phyloP scores from a whole-genome alignment of 257 asterid genomes.

The Eustoma russellianum region DNA sequence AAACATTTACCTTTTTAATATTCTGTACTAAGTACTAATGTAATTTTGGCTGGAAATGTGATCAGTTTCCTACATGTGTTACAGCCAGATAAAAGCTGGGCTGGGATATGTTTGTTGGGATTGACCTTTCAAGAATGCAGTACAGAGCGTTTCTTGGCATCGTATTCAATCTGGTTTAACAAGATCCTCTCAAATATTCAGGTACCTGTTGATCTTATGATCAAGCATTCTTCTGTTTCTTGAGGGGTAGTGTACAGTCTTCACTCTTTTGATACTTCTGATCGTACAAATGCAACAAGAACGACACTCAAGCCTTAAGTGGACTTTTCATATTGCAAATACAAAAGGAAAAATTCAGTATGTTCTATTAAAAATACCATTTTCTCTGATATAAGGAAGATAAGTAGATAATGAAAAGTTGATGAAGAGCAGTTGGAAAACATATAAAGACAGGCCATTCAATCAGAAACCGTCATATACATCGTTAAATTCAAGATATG shows the following conservation, averaged over 20 bases:
- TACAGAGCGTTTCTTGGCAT: conserved; percentile 64
- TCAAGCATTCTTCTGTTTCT: background rate
- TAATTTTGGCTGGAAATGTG: conserved; percentile 7
- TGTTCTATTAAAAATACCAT: no score
- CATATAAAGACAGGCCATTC: no score
- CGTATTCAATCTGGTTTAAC: conserved; percentile 58
- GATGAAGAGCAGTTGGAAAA: no score
- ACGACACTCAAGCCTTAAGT: no score
- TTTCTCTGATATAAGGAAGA: no score
- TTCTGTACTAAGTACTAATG: no score
- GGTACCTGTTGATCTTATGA: conserved; percentile 28
- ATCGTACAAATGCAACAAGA: background rate
- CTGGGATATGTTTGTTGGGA: conserved; percentile 87
- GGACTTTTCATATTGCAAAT: no score
- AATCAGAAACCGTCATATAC: no score
- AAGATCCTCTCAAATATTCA: conserved; percentile 54
- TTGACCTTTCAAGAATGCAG: conserved; percentile 81
- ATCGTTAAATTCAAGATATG: no score
- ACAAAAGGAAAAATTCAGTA: no score
- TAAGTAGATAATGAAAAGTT: no score
- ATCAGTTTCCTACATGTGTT: conserved; percentile 17
- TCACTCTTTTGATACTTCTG: background rate
- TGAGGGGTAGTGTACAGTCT: background rate
- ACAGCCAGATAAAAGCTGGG: conserved; percentile 88
- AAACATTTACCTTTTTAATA: background rate